These are phyloP conservation scores for Pseudogymnoascus sp. DNA, from an alignment of 2,329 filamentous ascomycete species.

Conservation along the genomic window DNA sequence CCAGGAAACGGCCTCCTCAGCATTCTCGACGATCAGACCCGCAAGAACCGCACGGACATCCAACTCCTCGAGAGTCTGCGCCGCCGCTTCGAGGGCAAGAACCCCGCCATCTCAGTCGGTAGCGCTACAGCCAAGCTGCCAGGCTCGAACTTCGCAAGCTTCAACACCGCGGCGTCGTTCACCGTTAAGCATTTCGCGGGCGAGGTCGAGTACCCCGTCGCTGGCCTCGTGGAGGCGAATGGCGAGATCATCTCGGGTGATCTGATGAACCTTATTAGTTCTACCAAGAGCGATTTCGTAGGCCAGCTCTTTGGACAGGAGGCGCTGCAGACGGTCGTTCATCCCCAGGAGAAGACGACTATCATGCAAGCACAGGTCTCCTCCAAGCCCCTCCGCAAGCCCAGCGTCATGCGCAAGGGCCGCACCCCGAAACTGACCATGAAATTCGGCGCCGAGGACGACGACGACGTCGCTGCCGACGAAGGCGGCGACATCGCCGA, in stretches of 20 bases:
- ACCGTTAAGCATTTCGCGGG: conserved; percentile 93
- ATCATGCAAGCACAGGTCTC: conserved; percentile 95
- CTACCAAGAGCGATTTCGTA: conserved; percentile 82
- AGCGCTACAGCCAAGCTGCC: conserved; percentile 68
- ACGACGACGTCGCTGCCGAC: conserved; percentile 37
- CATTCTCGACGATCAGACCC: conserved; percentile 93
- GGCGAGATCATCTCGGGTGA: conserved; percentile 94
- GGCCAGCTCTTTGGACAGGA: conserved; percentile 92
- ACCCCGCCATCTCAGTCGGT: conserved; percentile 76
- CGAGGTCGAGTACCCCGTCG: conserved; percentile 87
- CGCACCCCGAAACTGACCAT: conserved; percentile 26
- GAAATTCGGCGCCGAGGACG: conserved; percentile 28
- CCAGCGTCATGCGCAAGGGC: conserved; percentile 76
- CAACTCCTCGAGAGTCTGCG: conserved; percentile 85
- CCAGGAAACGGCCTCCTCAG: conserved; percentile 85
- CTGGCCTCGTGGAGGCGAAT: conserved; percentile 86
- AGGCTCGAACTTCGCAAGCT: conserved; percentile 82
- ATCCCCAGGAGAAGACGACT: conserved; percentile 80
- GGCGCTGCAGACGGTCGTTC: conserved; percentile 83
- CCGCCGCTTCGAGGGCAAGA: conserved; percentile 92
- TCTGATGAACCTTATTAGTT: conserved; percentile 85
- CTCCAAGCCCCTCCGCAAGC: conserved; percentile 86
- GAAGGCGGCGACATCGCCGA: conserved; percentile 40
- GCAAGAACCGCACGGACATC: conserved; percentile 77
- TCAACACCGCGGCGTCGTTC: conserved; percentile 73